Conservation (phyloP, 805 yeast species). For the Priceomyces fermenticarens region DNA sequence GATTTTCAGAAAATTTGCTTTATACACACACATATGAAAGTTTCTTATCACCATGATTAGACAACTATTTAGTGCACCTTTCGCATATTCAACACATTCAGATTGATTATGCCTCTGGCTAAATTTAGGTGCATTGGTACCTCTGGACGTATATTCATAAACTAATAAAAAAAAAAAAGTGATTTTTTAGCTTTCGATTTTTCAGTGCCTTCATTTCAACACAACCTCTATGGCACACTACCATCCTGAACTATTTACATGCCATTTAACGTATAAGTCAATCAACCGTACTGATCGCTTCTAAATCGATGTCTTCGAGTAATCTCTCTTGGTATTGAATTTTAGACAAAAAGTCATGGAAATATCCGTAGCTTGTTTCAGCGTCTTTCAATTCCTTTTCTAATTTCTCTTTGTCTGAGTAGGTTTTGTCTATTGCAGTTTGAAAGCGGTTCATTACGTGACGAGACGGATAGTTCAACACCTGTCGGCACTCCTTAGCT, state of each 20-base stretch:
- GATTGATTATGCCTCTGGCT: too few species aligned
- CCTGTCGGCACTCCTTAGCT: conserved; percentile 77
- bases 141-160: too few species aligned
- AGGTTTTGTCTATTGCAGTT: conserved; percentile 58
- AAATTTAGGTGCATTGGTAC: too few species aligned
- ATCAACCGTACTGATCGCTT: conserved; percentile 39
- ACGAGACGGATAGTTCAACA: conserved; percentile 75
- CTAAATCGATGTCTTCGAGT: conserved; percentile 45
- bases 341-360: conserved; percentile 46
- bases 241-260: too few species aligned
- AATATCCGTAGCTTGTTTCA: conserved; percentile 53
- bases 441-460: conserved; percentile 76
- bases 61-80: too few species aligned
- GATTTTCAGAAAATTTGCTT: neutral
- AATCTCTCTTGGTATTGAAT: conserved; percentile 40
- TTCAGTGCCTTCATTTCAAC: too few species aligned
- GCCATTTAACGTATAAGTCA: conserved; percentile 10
- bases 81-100: neutral
- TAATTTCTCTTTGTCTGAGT: conserved; percentile 54
- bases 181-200: too few species aligned
- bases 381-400: conserved; percentile 52
- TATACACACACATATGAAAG: neutral
- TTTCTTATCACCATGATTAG: conserved; percentile 1
- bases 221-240: too few species aligned
- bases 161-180: too few species aligned